Evolutionary conservation across 1,284 basidiomycete genomes (phyloP).

Genomic region (Agaricales sp.): DNA sequence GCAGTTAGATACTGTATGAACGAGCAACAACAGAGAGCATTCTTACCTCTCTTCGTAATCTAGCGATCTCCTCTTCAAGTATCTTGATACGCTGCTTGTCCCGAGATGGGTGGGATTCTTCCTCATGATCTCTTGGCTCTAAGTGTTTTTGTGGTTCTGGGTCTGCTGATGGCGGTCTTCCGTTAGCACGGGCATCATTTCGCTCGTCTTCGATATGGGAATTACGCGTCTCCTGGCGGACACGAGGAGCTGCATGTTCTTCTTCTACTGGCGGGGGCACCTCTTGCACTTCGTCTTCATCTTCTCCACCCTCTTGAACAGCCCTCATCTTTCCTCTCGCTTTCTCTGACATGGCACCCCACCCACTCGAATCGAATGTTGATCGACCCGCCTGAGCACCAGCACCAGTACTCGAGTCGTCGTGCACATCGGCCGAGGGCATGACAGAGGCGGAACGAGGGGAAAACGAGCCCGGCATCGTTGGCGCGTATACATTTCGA

Average conservation of each 20-base stretch:
- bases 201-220: neutral
- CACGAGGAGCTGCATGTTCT: neutral
- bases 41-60: constrained; percentile 53
- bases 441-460: constrained; percentile 55
- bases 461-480: constrained; percentile 73
- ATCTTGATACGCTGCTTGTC: constrained; percentile 55
- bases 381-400: no score
- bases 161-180: constrained; percentile 13
- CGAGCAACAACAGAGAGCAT: constrained; percentile 4
- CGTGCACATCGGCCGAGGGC: no score
- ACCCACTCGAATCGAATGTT: constrained; percentile 29
- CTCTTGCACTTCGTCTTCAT: constrained; percentile 8
- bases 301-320: constrained; percentile 14
- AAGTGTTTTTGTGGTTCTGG: constrained; percentile 24
- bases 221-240: no score
- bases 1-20: constrained; percentile 5
- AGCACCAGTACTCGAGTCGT: no score
- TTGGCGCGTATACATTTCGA: no score
- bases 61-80: constrained; percentile 57
- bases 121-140: no score
- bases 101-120: no score
- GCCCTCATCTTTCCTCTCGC: neutral
- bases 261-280: no score
- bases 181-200: constrained; percentile 8
- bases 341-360: no score